Base-by-base conservation (phyloP, 129 eudicot genomes). In the Mikania micrantha region DNA sequence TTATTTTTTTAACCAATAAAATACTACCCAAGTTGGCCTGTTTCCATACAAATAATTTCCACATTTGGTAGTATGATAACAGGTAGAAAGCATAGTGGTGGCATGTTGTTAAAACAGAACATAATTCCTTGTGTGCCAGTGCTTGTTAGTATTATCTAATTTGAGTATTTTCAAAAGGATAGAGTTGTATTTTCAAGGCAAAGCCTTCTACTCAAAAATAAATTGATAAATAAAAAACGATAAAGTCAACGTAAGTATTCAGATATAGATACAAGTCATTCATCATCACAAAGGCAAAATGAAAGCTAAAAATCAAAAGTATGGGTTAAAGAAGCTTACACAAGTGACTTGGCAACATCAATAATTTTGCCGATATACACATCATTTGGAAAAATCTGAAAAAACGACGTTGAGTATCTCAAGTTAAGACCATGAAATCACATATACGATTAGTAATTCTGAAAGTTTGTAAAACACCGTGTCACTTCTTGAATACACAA, bases 301-400 rank as follows among this genome's bases (percentile, higher is more conserved):
- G 39, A 22, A 10, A 12, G 21, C 29, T 42, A 40, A 57, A 57
- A 67, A 7, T 13, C 72, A 39, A 39, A 40, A 22, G 52, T 3
- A 56, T 41, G 7, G 32, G 13, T 34, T 10, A 40, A 50, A 60
- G 73, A 72, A 54, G 60, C 79, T 68, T 58, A 93, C 96, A 83
- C 84, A 67, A 80, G 77, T 61, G 88, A 77, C 75, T 86, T 93
- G 69, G 95, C 85, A 69, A 81, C 83, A 66, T 84, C 90, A 74
- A 88, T 39, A 32, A 86, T 77, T 22, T 93, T 96, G 34, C 85
- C 95, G 41, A 88, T 82, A 75, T 76, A 86, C 7, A 88, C 87
- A 79, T 93, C 95, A 72, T 87, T 81, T 39, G 98, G 98, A 67
- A 80, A 86, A 49, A 93, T 92, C 98, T 92, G 85, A 45, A 74